These are phyloP conservation scores for Oxytropis ochrocephala DNA, from an alignment of 306 rosid species.

Conservation along the genomic window DNA sequence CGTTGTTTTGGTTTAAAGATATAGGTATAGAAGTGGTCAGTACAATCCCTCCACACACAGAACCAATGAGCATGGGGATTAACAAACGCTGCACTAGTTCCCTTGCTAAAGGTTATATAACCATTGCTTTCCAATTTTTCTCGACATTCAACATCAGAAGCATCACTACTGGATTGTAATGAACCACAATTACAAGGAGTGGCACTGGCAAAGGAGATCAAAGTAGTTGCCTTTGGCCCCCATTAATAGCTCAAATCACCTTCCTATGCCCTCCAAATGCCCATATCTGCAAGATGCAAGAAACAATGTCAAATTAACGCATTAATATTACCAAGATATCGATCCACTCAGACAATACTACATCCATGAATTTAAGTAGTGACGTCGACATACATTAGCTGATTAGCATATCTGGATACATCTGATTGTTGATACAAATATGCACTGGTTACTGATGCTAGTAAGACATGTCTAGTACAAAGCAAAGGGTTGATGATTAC, in stretches of 20 bases:
- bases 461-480: background rate
- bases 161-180: background rate
- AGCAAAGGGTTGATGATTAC: background rate
- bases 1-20: slow-evolving; percentile 19
- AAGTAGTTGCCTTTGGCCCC: background rate
- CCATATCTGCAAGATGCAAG: slow-evolving; percentile 43
- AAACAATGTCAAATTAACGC: slow-evolving; percentile 7
- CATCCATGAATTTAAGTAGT: background rate
- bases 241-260: slow-evolving; percentile 23
- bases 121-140: slow-evolving; percentile 16
- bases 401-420: background rate
- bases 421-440: background rate
- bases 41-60: slow-evolving; percentile 18
- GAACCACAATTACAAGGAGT: slow-evolving; percentile 15
- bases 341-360: background rate
- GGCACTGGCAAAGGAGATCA: background rate
- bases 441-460: background rate
- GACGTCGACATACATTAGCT: slow-evolving; percentile 4
- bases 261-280: slow-evolving; percentile 46
- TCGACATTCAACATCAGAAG: slow-evolving; percentile 20
- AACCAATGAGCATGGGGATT: slow-evolving; percentile 3
- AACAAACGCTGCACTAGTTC: slow-evolving; percentile 11
- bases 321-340: background rate
- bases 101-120: slow-evolving; percentile 7
- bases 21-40: background rate